Conservation (phyloP, 2,329 filamentous ascomycete genomes). For the Rutstroemia sp. region DNA sequence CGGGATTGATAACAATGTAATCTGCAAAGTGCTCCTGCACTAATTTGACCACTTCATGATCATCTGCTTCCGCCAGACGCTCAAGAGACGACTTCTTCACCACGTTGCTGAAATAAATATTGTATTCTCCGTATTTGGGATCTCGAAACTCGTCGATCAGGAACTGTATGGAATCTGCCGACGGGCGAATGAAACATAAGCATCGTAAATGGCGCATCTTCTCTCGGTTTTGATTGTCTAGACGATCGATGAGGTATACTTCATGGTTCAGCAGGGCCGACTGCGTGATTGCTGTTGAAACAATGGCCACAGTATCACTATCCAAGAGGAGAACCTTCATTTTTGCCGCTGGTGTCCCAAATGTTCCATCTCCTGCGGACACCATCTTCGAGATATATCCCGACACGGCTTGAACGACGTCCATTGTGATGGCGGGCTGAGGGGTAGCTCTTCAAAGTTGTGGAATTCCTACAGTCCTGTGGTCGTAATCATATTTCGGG, state of each 20-base stretch:
- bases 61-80: constrained; percentile 88
- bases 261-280: constrained; percentile 92
- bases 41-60: constrained; percentile 90
- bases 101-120: constrained; percentile 96
- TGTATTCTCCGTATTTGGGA: constrained; percentile 95
- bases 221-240: constrained; percentile 84
- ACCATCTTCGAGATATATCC: constrained; percentile 97
- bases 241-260: constrained; percentile 92
- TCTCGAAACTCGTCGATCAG: constrained; percentile 93
- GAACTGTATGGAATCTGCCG: constrained; percentile 83
- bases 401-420: constrained; percentile 85
- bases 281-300: constrained; percentile 93
- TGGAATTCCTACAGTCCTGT: neutral
- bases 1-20: constrained; percentile 90
- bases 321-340: constrained; percentile 98
- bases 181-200: constrained; percentile 86
- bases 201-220: constrained; percentile 98
- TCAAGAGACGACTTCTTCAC: constrained; percentile 95
- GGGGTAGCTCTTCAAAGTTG: neutral
- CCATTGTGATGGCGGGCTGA: constrained; percentile 52
- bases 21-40: constrained; percentile 97
- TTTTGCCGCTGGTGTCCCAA: constrained; percentile 66
- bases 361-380: constrained; percentile 66
- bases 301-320: constrained; percentile 85
- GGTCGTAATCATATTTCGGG: neutral